These are phyloP conservation scores for Fusarium pseudonygamai DNA, from an alignment of 2,329 filamentous ascomycete species.

Conservation along the genomic window DNA sequence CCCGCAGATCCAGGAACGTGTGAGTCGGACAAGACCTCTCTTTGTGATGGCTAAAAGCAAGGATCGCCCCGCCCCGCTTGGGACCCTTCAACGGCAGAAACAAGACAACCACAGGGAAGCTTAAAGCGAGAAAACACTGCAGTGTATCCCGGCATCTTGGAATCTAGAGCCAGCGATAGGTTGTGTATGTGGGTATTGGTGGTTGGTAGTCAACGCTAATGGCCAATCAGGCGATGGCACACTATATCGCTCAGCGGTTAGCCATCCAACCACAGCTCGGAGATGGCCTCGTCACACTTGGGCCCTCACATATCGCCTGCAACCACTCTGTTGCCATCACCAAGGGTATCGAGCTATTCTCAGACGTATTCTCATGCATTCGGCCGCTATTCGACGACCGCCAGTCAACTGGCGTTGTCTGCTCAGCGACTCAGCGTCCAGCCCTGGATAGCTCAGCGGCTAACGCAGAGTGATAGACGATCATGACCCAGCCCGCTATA, in stretches of 20 bases:
- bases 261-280: slow-evolving; percentile 53
- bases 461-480: slow-evolving; percentile 55
- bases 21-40: slow-evolving; percentile 15
- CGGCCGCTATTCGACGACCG: slow-evolving; percentile 45
- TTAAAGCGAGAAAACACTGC: slow-evolving; percentile 7
- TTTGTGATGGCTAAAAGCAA: slow-evolving; percentile 15
- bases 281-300: slow-evolving; percentile 36
- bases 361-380: slow-evolving; percentile 49
- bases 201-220: slow-evolving; percentile 25
- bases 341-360: slow-evolving; percentile 50
- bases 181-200: slow-evolving; percentile 26
- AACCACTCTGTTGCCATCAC: slow-evolving; percentile 44
- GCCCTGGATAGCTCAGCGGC: slow-evolving; percentile 51
- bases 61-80: slow-evolving; percentile 32
- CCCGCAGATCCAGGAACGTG: slow-evolving; percentile 29
- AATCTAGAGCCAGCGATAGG: slow-evolving; percentile 19
- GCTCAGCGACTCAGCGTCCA: slow-evolving; percentile 55
- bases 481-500: slow-evolving; percentile 66
- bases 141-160: slow-evolving; percentile 21
- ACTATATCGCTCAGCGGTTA: slow-evolving; percentile 51
- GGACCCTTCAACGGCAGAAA: background rate
- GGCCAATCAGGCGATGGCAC: slow-evolving; percentile 37
- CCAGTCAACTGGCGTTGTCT: slow-evolving; percentile 32
- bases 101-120: slow-evolving; percentile 17
- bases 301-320: slow-evolving; percentile 39